phyloP scores from a whole-genome alignment of 2,329 filamentous ascomycete genomes.

The Nigrospora osmanthi region DNA sequence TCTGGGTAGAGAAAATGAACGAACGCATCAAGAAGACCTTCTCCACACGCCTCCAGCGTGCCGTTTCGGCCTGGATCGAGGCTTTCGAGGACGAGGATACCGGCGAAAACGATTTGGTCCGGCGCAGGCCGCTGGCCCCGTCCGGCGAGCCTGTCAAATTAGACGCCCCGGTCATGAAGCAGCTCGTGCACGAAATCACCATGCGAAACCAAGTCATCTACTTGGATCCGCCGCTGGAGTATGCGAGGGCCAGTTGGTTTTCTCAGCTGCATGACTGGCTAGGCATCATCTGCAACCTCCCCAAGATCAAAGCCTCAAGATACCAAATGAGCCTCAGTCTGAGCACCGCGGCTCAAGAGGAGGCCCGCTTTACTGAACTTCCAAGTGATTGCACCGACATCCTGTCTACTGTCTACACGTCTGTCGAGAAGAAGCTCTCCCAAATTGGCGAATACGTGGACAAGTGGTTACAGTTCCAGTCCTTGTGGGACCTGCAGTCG shows the following conservation, averaged over 20 bases:
- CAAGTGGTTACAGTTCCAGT: conserved; percentile 98
- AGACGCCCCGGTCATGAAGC: conserved; percentile 58
- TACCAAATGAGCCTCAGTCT: conserved; percentile 74
- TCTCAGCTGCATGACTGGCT: conserved; percentile 90
- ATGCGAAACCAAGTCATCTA: conserved; percentile 99
- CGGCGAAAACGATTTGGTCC: conserved; percentile 38
- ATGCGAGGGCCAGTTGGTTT: conserved; percentile 88
- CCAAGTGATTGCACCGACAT: conserved; percentile 75
- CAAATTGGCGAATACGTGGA: conserved; percentile 83
- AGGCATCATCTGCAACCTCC: conserved; percentile 82
- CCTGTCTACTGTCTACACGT: conserved; percentile 71
- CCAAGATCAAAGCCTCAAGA: conserved; percentile 88
- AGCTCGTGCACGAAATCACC: conserved; percentile 81
- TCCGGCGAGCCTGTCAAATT: conserved; percentile 34
- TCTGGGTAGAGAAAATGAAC: conserved; percentile 87
- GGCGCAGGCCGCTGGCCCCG: conserved; percentile 39
- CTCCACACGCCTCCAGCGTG: conserved; percentile 72
- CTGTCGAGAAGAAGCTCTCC: conserved; percentile 74
- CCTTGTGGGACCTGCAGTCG: conserved; percentile 93
- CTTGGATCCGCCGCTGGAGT: conserved; percentile 87
- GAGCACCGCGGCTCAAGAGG: conserved; percentile 55
- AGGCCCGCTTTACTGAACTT: conserved; percentile 74
- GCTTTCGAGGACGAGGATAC: conserved; percentile 62
- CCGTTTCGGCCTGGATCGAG: conserved; percentile 79
- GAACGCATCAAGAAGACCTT: conserved; percentile 74